A percentile compares a stretch with the other conserved stretches of the same genome.
These are phyloP conservation scores for Calonectria pteridis DNA, from an alignment of 2,329 filamentous ascomycete species.

Conservation along the genomic window DNA sequence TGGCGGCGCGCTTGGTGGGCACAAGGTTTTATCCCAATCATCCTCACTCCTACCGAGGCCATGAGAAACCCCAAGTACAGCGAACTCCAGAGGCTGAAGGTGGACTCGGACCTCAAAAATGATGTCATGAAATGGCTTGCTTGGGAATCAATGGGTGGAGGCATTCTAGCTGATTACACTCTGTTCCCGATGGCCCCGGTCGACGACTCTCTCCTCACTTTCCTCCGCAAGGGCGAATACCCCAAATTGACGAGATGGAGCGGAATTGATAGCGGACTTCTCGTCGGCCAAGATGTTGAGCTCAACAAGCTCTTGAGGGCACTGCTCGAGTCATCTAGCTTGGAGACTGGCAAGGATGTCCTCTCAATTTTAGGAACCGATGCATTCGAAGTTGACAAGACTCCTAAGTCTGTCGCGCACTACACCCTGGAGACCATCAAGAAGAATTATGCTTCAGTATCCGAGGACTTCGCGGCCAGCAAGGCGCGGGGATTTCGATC, in stretches of 20 bases:
- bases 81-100: conserved; percentile 72
- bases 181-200: conserved; percentile 85
- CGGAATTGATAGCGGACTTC: conserved; percentile 76
- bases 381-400: conserved; percentile 73
- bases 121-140: conserved; percentile 90
- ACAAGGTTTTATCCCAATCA: conserved; percentile 87
- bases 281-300: conserved; percentile 75
- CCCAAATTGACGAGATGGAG: conserved; percentile 81
- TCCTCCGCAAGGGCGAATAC: conserved; percentile 81
- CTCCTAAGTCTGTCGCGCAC: conserved; percentile 78
- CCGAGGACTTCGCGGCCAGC: conserved; percentile 69
- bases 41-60: conserved; percentile 84
- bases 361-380: conserved; percentile 70
- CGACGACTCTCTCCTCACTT: conserved; percentile 78
- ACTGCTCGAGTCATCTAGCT: conserved; percentile 64
- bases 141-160: conserved; percentile 91
- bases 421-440: conserved; percentile 76
- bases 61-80: conserved; percentile 85
- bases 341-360: conserved; percentile 72
- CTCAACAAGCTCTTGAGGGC: conserved; percentile 74
- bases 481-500: conserved; percentile 71
- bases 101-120: conserved; percentile 72
- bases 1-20: conserved; percentile 98
- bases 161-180: conserved; percentile 83
- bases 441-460: conserved; percentile 75